A percentile compares a stretch with the other conserved stretches of the same genome.
Conservation (phyloP, 2,329 filamentous ascomycete genomes). For the Juglanconis sp. region DNA sequence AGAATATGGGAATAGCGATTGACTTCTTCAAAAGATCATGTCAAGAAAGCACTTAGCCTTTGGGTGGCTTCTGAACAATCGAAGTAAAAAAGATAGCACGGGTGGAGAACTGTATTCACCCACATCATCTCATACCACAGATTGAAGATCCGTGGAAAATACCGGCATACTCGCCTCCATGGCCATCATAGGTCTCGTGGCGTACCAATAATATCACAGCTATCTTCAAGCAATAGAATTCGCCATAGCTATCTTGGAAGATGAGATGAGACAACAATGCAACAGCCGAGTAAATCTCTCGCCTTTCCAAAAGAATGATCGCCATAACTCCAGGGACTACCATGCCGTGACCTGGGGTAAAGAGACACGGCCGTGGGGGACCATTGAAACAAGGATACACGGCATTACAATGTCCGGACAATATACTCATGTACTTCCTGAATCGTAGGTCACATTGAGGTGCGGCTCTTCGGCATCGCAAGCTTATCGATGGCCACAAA, state of each 20-base stretch:
- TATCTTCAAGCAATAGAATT: constrained; percentile 6
- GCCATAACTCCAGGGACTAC: neutral
- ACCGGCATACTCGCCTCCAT: neutral
- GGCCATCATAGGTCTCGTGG: neutral
- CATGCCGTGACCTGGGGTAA: neutral
- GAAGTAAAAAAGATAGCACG: no score
- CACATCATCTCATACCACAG: no score
- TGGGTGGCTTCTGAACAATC: no score
- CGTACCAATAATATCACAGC: neutral
- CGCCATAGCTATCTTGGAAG: neutral
- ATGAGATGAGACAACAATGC: constrained; percentile 10
- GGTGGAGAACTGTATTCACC: no score
- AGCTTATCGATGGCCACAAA: neutral
- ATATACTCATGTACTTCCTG: neutral
- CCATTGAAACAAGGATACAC: neutral
- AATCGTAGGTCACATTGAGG: neutral
- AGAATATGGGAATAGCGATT: no score
- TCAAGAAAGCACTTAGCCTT: no score
- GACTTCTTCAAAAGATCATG: no score
- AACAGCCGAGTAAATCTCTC: neutral
- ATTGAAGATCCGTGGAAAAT: neutral
- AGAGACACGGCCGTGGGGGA: neutral
- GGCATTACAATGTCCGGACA: neutral
- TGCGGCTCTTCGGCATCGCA: no score
- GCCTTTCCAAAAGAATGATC: neutral